Base-by-base conservation (phyloP, 176 grass and related monocot genomes). In the Carex littledalei region DNA sequence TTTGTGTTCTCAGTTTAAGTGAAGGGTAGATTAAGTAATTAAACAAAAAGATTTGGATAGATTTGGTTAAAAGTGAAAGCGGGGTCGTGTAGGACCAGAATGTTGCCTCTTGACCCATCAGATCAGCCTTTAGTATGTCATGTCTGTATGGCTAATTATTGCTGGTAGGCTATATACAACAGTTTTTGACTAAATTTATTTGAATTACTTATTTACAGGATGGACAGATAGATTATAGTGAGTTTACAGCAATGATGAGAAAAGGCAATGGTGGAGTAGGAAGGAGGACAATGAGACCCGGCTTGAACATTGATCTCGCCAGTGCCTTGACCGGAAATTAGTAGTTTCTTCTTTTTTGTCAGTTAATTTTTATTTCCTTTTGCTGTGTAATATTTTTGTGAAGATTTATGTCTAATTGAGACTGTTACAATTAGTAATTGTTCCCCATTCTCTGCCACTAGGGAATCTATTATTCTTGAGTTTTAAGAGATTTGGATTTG, bases 161-260 rank as follows among this genome's bases (percentile, higher is more conserved):
- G 18, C 18, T 47, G 3, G 2, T 20, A 45, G 68, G 18, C 16
- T 18, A 50, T 84, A 45, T 72, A 72, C 16, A 72, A 72, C 52
- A 34, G 74, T 17, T 78, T 32, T 56, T 56, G 24, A 56, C 74
- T 78, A 14, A 78, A 56, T 34, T 56, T 56, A 57, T 56, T 56
- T 78, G 63, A 60, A 55, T 17, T 5, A 69, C 80, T 52, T 60
- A 14, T 84, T 91, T 91, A 18, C 91, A 98, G 95, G 95, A 98
- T 90, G 95, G 95, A 62, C 91, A 94, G 63, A 98, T 98, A 86
- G 95, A 98, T 87, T 98, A 98, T 67, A 91, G 82, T 15, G 92
- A 98, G 79, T 98, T 98, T 75, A 83, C 86, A 0, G 86, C 92
- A 4, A 98, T 98, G 92, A 98, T 98, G 95, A 94, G 92, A 80